Evolutionary conservation across 495 filamentous ascomycete genomes (phyloP), one percentile per base, ranked within the genome.

Genomic region (Niebla homalea): DNA sequence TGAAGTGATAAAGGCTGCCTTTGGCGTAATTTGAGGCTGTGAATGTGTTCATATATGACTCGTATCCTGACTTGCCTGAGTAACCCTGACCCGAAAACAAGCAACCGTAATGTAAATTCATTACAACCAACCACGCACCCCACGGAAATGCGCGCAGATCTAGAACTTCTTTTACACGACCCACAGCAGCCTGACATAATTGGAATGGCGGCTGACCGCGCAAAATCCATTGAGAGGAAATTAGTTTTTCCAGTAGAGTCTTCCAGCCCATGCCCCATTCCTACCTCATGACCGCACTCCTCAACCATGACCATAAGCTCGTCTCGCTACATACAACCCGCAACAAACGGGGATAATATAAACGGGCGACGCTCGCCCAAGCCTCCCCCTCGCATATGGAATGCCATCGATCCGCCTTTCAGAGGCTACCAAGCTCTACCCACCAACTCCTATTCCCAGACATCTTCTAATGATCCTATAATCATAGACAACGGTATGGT

Each of bases 401-500:
- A 60, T 39, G 76, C 81, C 49, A 76, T 75, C 58, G 89, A 96
- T 57, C 81, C 79, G 36, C 83, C 80, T 26, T 94, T 92, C 65
- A 82, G 83, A 57, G 80, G 83, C 52, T 83, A 79, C 54, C 69
- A 80, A 20, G 67, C 80, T 42, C 74, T 81, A 4, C 82, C 87
- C 54, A 60, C 75, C 6, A 82, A 86, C 56, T 83, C 79, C 16
- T 81, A 78, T 54, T 70, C 72, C 55, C 73, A 75, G 57, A 87
- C 77, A 64, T 68, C 70, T 43, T 64, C 66, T 26, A 70, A 74
- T 10, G 82, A 76, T 43, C 86, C 89, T 35, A 95, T 98, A 57
- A 85, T 98, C 52, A 98, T 98, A 57, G 92, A 98, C 71, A 98
- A 97, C 85, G 92, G 89, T 94, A 51, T 36, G 42, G 14, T 23